phyloP scores from a whole-genome alignment of 768 basidiomycete genomes.

The Rhodotorula paludigena region DNA sequence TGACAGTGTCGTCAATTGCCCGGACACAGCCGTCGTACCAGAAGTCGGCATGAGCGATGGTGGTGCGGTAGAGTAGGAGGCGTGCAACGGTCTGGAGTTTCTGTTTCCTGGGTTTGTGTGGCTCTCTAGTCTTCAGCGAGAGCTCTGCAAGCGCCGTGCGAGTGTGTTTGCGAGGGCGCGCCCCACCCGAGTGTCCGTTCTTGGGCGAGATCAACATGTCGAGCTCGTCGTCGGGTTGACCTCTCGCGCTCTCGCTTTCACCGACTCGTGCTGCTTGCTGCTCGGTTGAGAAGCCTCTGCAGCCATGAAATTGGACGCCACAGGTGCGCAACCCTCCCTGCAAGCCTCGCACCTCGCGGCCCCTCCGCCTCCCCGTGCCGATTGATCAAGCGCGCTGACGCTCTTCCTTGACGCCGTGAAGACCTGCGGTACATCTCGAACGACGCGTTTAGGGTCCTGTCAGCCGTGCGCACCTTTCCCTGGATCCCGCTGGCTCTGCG shows the following conservation, averaged over 20 bases:
- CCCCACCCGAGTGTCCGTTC: neutral
- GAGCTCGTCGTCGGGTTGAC: neutral
- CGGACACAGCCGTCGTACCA: slow-evolving; percentile 23
- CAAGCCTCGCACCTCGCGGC: neutral
- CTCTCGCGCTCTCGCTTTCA: neutral
- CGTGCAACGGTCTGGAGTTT: neutral
- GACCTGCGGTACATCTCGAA: slow-evolving; percentile 86
- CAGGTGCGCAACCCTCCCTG: slow-evolving; percentile 5
- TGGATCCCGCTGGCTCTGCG: neutral
- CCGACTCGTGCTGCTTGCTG: neutral
- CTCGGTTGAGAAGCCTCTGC: neutral
- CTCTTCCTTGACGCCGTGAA: slow-evolving; percentile 48
- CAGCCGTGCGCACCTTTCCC: slow-evolving; percentile 59
- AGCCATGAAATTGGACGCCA: slow-evolving; percentile 42
- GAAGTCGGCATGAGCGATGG: slow-evolving; percentile 12
- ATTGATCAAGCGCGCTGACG: neutral
- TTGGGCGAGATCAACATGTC: neutral
- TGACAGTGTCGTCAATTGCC: neutral
- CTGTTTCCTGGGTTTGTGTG: neutral
- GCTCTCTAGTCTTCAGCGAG: neutral
- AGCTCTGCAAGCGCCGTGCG: neutral
- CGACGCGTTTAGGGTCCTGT: slow-evolving; percentile 92
- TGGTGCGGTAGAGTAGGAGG: neutral
- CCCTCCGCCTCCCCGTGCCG: neutral
- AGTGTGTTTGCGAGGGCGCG: too few species aligned